These are phyloP conservation scores for Trichosporon ovoides DNA, from an alignment of 1,284 basidiomycete genomes.

Conservation along the genomic window DNA sequence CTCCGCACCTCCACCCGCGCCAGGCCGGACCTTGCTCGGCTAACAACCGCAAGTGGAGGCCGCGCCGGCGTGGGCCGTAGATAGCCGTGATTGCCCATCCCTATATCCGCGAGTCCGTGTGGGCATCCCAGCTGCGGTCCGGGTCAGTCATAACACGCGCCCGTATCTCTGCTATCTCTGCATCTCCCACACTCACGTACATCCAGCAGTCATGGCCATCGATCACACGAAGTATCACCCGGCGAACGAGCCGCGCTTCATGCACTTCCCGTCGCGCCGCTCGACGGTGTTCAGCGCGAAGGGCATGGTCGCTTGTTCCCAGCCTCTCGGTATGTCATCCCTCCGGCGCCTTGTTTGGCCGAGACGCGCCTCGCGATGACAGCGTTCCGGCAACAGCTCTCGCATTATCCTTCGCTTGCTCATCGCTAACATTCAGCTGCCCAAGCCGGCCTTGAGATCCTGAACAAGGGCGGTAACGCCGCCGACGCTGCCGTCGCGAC, in stretches of 20 bases:
- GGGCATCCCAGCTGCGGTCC: neutral
- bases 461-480: constrained; percentile 83
- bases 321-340: constrained; percentile 59
- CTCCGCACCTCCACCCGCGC: too few species aligned
- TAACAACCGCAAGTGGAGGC: too few species aligned
- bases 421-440: constrained; percentile 50
- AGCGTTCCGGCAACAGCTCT: too few species aligned
- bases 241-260: constrained; percentile 37
- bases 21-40: too few species aligned
- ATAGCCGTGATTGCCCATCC: too few species aligned
- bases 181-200: too few species aligned
- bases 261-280: constrained; percentile 34
- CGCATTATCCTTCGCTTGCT: too few species aligned
- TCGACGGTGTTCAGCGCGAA: constrained; percentile 60
- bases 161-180: neutral
- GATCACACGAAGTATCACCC: constrained; percentile 42
- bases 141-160: too few species aligned
- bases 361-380: too few species aligned
- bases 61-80: too few species aligned
- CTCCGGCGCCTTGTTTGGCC: neutral
- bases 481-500: constrained; percentile 72
- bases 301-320: constrained; percentile 75
- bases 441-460: constrained; percentile 76
- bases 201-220: constrained; percentile 8
- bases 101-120: neutral